Evolutionary conservation across 2,329 filamentous ascomycete species (phyloP), one percentile per base, ranked within the genome.

Genomic region (Drechslera avenae): DNA sequence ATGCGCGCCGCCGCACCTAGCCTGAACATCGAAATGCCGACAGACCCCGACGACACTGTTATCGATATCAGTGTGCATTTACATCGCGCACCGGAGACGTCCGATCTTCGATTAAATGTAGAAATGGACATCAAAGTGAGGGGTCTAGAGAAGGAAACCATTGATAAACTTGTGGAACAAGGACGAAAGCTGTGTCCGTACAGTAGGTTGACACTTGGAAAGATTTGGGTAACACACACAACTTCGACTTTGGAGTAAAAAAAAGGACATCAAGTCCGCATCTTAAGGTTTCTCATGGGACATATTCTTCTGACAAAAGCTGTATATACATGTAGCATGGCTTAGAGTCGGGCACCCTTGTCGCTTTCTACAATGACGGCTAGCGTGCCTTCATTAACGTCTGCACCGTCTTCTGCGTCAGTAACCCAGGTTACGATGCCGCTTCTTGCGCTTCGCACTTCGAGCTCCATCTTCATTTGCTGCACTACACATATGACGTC

Each of bases 401-500:
- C 83, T 42, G 81, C 78, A 5, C 76, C 80, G 37, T 84, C 80
- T 31, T 82, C 79, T 37, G 76, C 76, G 41, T 83, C 80, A 39
- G 76, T 73, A 1, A 81, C 76, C 79, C 82, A 85, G 1, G 64
- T 71, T 4, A 83, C 76, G 2, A 62, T 66, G 0, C 83, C 83
- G 1, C 73, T 72, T 4, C 74, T 73, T 13, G 75, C 73, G 46
- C 76, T 76, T 17, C 85, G 68, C 2, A 87, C 79, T 60, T 87
- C 85, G n/a, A 87, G 68, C 57, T 87, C 85, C 84, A 87, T 87
- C 69, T 87, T 87, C 83, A 86, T 86, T 68, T 87, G 84, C 67
- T 82, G 81, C 16, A 87, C 79, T 14, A 87, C 82, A 75, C 81
- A 57, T 0, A 87, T 69, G 0, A 83, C 78, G 23, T 85, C 78